Conservation (phyloP, 75 land plant species). For the Pinus taeda region DNA sequence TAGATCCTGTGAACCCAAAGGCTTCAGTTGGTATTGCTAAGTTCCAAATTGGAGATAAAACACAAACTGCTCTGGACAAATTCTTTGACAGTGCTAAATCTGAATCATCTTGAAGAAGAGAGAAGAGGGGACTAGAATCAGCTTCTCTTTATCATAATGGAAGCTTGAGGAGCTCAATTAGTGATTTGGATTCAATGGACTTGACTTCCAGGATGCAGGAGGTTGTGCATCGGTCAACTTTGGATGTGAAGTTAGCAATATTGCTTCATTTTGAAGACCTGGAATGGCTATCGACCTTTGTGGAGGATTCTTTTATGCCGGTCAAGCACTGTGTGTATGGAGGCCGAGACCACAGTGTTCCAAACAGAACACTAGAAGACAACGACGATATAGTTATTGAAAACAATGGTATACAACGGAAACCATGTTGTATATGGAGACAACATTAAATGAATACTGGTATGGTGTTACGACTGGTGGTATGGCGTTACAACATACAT, state of each 20-base stretch:
- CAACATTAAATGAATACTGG: too few relatives aligned
- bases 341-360: too few relatives aligned
- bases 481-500: too few relatives aligned
- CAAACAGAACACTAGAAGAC: too few relatives aligned
- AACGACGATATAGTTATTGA: too few relatives aligned
- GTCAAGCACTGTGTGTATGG: too few relatives aligned
- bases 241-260: conserved; percentile 66
- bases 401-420: too few relatives aligned
- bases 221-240: conserved; percentile 82
- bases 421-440: too few relatives aligned
- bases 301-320: too few relatives aligned
- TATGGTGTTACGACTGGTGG: too few relatives aligned
- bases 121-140: conserved; percentile 15
- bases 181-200: conserved; percentile 48
- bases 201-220: conserved; percentile 79
- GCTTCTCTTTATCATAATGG: conserved; percentile 4
- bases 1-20: conserved; percentile 54
- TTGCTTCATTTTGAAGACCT: not conserved
- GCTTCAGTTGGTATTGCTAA: conserved; percentile 10
- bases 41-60: conserved; percentile 9
- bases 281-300: too few relatives aligned
- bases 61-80: conserved; percentile 40
- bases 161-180: not conserved
- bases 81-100: conserved; percentile 55
- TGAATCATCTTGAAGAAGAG: conserved; percentile 25